Percentiles rank a stretch among this genome's conserved stretches.
Evolutionary conservation across 495 filamentous ascomycete species (phyloP).

Genomic region (Emericellopsis terricola): DNA sequence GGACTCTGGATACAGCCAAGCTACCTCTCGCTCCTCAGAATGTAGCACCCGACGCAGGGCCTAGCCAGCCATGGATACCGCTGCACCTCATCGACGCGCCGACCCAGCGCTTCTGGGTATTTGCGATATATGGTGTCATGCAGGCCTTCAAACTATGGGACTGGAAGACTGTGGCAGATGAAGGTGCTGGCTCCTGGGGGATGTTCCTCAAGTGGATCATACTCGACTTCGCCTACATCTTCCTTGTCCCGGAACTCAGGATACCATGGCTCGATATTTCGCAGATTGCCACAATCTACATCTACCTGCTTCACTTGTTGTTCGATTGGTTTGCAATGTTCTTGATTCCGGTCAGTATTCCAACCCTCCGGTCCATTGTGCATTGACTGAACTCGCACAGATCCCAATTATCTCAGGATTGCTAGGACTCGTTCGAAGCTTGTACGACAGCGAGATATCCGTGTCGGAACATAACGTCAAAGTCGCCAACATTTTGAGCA

Average conservation of each 20-base stretch:
- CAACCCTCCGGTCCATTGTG: background rate
- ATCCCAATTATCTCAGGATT: conserved; percentile 51
- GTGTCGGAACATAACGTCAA: conserved; percentile 82
- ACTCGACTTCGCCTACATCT: conserved; percentile 70
- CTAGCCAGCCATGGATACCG: conserved; percentile 50
- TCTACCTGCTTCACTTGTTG: conserved; percentile 50
- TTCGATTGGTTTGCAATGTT: conserved; percentile 82
- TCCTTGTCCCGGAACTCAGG: conserved; percentile 60
- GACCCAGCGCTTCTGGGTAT: conserved; percentile 69
- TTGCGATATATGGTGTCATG: conserved; percentile 53
- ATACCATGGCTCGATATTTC: conserved; percentile 95
- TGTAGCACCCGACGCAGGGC: conserved; percentile 8
- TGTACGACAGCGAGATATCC: conserved; percentile 81
- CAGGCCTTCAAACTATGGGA: conserved; percentile 73
- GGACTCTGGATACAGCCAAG: too few species aligned
- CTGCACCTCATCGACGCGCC: conserved; percentile 64
- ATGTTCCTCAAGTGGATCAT: conserved; percentile 84
- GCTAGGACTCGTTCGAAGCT: conserved; percentile 45
- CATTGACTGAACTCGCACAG: conserved; percentile 24
- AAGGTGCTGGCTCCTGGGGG: conserved; percentile 65
- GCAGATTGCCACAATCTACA: conserved; percentile 41
- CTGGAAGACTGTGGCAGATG: conserved; percentile 51
- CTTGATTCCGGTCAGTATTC: conserved; percentile 49
- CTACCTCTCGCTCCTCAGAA: conserved; percentile 21
- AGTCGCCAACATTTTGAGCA: conserved; percentile 66